Evolutionary conservation across 2,329 filamentous ascomycete genomes (phyloP), one percentile per base, ranked within the genome.

Genomic region (Colletotrichum liriopes): DNA sequence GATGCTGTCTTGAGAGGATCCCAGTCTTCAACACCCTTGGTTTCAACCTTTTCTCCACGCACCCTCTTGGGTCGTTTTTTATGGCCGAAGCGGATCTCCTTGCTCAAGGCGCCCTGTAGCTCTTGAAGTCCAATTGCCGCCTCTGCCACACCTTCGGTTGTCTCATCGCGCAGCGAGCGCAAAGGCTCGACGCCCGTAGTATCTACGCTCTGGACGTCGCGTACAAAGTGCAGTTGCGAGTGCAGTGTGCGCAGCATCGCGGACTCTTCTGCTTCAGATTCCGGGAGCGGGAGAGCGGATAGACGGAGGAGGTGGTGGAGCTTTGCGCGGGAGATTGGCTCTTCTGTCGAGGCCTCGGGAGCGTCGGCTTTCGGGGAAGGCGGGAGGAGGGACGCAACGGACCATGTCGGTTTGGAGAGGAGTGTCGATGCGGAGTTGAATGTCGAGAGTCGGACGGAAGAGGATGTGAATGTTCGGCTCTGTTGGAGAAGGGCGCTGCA

Each of bases 181-280:
- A 99, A 83, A 0, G 96, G 95, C 67, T 91, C 87, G 0, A 98
- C 86, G 4, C 88, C 91, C 0, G 86, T 83, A 0, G 94, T 95
- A 80, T 97, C 89, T 60, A 98, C 92, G 55, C 87, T 85, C 78
- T 97, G 95, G 26, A 98, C 91, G 74, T 94, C 90, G 73, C 90
- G 91, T n/a, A 98, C 95, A 79, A 99, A 99, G 78, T 93, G 92
- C 0, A 99, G 89, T 79, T 99, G 96, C 41, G 93, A 91, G 64
- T 92, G 88, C 2, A 99, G 87, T 1, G 92, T 95, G 29, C 88
- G 79, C 4, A 97, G 87, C 90, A 98, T 94, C 35, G 86, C 83
- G 0, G 84, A 77, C 80, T 97, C 93, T 76, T 95, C 92, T 63
- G 86, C 86, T 1, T 84, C 75, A 2, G 86, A 86, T 23, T 86